Evolutionary conservation across 371 early-diverging fungal genomes (phyloP), one percentile per base, ranked within the genome.

Genomic region (Mortierella sp.): DNA sequence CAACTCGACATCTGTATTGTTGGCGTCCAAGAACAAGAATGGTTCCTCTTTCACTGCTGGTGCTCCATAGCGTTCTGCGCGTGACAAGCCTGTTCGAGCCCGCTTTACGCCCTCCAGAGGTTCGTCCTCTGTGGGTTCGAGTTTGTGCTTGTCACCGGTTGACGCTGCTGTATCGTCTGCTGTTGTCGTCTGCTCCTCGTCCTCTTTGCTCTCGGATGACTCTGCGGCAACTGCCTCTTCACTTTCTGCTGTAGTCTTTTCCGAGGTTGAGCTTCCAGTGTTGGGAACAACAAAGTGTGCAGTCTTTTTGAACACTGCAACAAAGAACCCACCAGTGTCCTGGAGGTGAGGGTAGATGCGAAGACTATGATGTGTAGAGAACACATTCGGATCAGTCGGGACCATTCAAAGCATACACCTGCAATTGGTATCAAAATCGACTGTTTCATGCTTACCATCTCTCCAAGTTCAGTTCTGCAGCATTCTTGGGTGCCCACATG

Each of bases 301-400:
- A 6, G 86, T 85, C 84, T 97, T 98, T 80, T 95, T 90, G 60
- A 99, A 86, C 12, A 98, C 97, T 40, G 98, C 96, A 25, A 99
- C 94, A 86, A 99, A 99, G 86, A 99, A 99, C 19, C 97, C 99
- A 62, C 99, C 99, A 17, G 99, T 98, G 80, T 99, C 91, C 83
- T 99, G 98, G 56, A 91, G 82, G 62, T 96, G 96, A 49, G 99
- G 99, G 74, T 94, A 94, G 48, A 99, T 88, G 52, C 99, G 91
- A 73, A 99, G 63, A 83, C 90, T 88, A 61, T 4, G 10, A 34
- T 34, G 34, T 34, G 60, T 46, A 43, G 44, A 44, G n/a, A n/a
- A n/a, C n/a, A n/a, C n/a, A n/a, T n/a, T n/a, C n/a, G n/a, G n/a
- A n/a, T 37, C 21, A n/a, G n/a, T 17, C n/a, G n/a, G n/a, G n/a